These are phyloP conservation scores for Straminergon stramineum DNA, from an alignment of 225 moss, liverwort and hornwort species.

Conservation along the genomic window DNA sequence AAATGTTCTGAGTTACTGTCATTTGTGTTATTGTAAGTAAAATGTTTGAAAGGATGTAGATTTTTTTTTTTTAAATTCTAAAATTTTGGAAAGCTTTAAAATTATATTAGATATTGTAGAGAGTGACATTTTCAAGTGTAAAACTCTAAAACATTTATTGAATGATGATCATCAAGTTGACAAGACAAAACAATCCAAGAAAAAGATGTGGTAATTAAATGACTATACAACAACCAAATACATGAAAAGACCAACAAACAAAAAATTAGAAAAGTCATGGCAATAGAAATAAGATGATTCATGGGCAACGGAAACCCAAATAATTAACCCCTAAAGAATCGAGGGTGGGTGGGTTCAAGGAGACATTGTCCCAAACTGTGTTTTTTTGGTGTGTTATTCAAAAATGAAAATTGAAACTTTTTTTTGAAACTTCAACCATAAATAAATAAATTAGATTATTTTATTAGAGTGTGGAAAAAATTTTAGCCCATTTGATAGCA, in stretches of 20 bases:
- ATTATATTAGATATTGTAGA: neutral
- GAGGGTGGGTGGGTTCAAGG: too few species aligned
- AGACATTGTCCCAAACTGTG: too few species aligned
- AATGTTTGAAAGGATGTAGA: neutral
- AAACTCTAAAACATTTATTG: too few species aligned
- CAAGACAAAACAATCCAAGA: neutral
- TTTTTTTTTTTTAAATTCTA: neutral
- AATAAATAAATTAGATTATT: too few species aligned
- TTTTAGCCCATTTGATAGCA: too few species aligned
- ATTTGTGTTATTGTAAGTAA: neutral
- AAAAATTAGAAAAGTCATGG: accelerated
- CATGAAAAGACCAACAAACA: neutral
- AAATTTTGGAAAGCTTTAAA: neutral
- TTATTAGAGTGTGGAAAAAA: too few species aligned
- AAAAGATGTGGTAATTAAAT: too few species aligned
- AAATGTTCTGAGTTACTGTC: neutral
- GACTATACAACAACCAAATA: too few species aligned
- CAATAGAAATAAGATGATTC: neutral
- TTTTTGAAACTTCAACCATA: too few species aligned
- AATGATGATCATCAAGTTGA: neutral
- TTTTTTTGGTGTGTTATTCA: too few species aligned
- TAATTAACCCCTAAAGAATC: too few species aligned
- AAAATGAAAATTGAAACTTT: too few species aligned
- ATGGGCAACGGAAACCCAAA: neutral
- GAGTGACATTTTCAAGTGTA: neutral